Evolutionary conservation across 2,329 filamentous ascomycete genomes (phyloP).

Genomic region (Myriosclerotinia duriaeana): DNA sequence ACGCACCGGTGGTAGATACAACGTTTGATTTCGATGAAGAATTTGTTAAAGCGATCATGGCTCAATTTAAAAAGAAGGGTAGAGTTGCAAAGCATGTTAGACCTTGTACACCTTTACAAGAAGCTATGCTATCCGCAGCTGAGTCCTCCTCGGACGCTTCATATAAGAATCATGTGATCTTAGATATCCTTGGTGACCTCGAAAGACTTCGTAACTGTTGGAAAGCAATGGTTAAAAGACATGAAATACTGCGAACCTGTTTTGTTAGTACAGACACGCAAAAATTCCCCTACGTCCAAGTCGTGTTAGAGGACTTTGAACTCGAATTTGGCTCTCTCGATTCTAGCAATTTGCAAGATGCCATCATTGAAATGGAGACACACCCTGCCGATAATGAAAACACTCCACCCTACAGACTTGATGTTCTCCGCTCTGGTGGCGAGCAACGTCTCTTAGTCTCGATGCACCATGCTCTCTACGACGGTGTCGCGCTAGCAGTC

Average conservation of each 20-base stretch:
- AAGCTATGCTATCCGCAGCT: constrained; percentile 74
- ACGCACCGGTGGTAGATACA: background rate
- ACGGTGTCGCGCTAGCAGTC: constrained; percentile 72
- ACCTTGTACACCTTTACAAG: constrained; percentile 84
- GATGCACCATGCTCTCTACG: constrained; percentile 82
- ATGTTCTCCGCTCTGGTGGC: constrained; percentile 22
- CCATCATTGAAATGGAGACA: background rate
- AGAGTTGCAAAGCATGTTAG: constrained; percentile 56
- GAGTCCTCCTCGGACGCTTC: constrained; percentile 47
- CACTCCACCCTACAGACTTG: constrained; percentile 36
- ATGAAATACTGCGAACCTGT: constrained; percentile 75
- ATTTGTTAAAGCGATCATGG: constrained; percentile 29
- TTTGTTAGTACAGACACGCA: constrained; percentile 66
- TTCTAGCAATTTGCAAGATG: constrained; percentile 4
- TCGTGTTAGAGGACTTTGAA: constrained; percentile 56
- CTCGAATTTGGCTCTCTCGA: constrained; percentile 29
- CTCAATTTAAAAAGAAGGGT: constrained; percentile 30
- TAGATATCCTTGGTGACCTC: constrained; percentile 56
- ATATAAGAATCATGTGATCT: constrained; percentile 72
- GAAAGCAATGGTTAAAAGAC: constrained; percentile 60
- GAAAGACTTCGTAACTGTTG: constrained; percentile 58
- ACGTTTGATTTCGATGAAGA: constrained; percentile 34
- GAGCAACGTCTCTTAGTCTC: constrained; percentile 32
- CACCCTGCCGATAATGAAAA: constrained; percentile 20
- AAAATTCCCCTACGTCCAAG: constrained; percentile 67